Percentiles rank a stretch among this genome's conserved stretches.
These are phyloP conservation scores for Xerocomellus intermedius DNA, from an alignment of 768 basidiomycete genomes.

Conservation along the genomic window DNA sequence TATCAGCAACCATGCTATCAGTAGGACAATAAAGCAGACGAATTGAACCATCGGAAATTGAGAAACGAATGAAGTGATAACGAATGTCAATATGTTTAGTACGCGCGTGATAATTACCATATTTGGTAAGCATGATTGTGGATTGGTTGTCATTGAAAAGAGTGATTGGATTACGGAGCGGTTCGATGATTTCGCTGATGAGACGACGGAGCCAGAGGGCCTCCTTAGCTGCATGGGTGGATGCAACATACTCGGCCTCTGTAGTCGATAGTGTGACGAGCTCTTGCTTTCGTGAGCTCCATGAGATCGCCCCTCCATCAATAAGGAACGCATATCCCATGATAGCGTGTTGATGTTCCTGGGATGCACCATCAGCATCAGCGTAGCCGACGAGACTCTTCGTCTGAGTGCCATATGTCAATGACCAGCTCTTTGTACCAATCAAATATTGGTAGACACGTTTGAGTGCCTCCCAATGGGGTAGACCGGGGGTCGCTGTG, in stretches of 20 bases:
- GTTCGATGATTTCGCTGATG: neutral
- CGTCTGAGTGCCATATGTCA: neutral
- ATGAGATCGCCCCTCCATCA: neutral
- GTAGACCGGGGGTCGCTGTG: neutral
- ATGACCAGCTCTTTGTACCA: too few relatives aligned
- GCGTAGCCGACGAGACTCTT: neutral
- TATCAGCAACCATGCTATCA: too few relatives aligned
- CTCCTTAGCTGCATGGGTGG: neutral
- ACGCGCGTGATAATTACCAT: neutral
- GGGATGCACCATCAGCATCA: neutral
- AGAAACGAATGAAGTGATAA: conserved; percentile 4
- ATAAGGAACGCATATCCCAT: neutral
- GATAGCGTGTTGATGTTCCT: neutral
- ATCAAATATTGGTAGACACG: too few relatives aligned
- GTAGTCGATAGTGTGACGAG: neutral
- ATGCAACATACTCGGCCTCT: neutral
- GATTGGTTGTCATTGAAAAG: neutral
- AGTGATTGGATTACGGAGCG: neutral
- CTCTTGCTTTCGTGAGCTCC: neutral
- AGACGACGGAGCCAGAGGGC: neutral
- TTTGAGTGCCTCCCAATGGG: conserved; percentile 2
- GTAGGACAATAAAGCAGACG: conserved; percentile 1
- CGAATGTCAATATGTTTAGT: neutral
- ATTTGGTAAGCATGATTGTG: neutral
- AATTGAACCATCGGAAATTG: neutral